Evolutionary conservation across 495 filamentous ascomycete species (phyloP).

Genomic region (Staphylotrichum tortipilum): DNA sequence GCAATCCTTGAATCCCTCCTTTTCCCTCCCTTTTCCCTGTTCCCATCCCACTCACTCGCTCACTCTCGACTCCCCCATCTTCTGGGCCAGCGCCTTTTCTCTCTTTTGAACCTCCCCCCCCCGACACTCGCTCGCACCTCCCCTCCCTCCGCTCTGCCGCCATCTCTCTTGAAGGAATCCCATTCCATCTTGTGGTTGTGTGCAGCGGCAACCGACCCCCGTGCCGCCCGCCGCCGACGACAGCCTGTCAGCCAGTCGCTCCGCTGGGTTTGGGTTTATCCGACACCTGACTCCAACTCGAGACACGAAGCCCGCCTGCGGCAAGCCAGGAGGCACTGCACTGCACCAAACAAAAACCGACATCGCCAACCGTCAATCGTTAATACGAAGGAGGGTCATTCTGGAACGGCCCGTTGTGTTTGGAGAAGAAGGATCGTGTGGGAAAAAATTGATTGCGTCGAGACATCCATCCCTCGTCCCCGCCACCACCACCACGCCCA

Average conservation of each 20-base stretch:
- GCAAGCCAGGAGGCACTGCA: not conserved
- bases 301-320: slow-evolving; percentile 10
- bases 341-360: not conserved
- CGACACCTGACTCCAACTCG: too few species aligned
- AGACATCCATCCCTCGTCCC: too few species aligned
- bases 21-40: slow-evolving; percentile 22
- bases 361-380: slow-evolving; percentile 10
- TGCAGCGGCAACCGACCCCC: slow-evolving; percentile 4
- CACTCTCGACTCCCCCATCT: slow-evolving; percentile 16
- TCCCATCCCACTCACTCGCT: slow-evolving; percentile 18
- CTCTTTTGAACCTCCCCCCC: slow-evolving; percentile 6
- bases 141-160: slow-evolving; percentile 18
- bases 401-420: not conserved
- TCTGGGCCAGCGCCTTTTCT: slow-evolving; percentile 20
- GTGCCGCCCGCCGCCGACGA: slow-evolving; percentile 5
- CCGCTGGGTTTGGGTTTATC: too few species aligned
- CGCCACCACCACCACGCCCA: not conserved
- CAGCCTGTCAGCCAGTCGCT: slow-evolving; percentile 8
- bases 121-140: slow-evolving; percentile 21
- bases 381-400: not conserved
- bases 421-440: too few species aligned
- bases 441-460: not conserved
- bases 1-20: slow-evolving; percentile 25
- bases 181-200: slow-evolving; percentile 8
- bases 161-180: slow-evolving; percentile 8